These are phyloP conservation scores for Pseudocercospora fuligena DNA, from an alignment of 2,329 filamentous ascomycete species.

Conservation along the genomic window DNA sequence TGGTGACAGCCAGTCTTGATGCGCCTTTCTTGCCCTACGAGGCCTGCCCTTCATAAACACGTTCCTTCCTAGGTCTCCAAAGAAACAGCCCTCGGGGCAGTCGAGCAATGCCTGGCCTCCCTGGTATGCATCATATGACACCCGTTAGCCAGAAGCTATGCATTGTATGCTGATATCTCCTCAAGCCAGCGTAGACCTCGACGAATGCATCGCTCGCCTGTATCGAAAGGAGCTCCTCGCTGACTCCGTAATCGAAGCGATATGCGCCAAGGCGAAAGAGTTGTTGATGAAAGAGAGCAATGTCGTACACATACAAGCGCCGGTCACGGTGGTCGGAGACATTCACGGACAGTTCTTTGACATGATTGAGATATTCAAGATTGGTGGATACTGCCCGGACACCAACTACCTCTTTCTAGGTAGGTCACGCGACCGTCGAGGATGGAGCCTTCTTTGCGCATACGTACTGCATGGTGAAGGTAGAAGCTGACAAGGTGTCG, in stretches of 20 bases:
- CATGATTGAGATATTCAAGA: conserved; percentile 98
- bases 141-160: neutral
- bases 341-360: conserved; percentile 99
- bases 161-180: conserved; percentile 22
- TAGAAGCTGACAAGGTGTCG: conserved; percentile 8
- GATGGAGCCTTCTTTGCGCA: neutral
- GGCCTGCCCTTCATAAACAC: conserved; percentile 26
- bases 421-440: conserved; percentile 48
- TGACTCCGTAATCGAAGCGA: conserved; percentile 97
- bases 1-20: conserved; percentile 23
- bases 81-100: conserved; percentile 15
- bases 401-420: conserved; percentile 98
- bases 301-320: conserved; percentile 93
- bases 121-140: conserved; percentile 45
- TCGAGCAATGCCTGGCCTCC: conserved; percentile 54
- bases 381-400: conserved; percentile 94
- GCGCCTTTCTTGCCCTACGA: conserved; percentile 27
- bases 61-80: conserved; percentile 11
- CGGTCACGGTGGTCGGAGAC: conserved; percentile 95
- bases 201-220: conserved; percentile 95
- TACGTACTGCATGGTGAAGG: neutral
- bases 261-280: conserved; percentile 99
- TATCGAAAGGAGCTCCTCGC: conserved; percentile 97
- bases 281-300: conserved; percentile 99
- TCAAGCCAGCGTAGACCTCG: conserved; percentile 90